These are phyloP conservation scores for Rubus parviflorus DNA, from an alignment of 306 rosid genomes.

Conservation along the genomic window DNA sequence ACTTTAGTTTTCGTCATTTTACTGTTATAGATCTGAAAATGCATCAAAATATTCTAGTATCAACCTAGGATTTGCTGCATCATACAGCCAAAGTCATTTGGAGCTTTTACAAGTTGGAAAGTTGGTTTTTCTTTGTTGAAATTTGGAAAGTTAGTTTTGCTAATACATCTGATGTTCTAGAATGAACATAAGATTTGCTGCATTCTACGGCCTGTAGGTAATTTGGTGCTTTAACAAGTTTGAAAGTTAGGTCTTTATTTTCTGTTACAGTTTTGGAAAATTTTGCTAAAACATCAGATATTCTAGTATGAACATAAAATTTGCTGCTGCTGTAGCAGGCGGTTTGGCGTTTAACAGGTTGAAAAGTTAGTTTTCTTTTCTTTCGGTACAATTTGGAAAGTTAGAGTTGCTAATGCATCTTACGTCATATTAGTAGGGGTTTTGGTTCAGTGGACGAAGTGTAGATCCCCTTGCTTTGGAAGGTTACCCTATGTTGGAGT, in stretches of 20 bases:
- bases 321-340: neutral
- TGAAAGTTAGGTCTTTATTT: neutral
- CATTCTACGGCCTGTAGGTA: neutral
- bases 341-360: neutral
- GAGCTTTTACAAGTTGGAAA: neutral
- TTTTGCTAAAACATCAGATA: neutral
- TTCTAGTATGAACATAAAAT: neutral
- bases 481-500: neutral
- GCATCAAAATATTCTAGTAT: neutral
- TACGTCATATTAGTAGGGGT: neutral
- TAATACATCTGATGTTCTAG: neutral
- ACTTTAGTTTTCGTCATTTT: neutral
- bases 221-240: neutral
- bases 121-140: neutral
- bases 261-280: neutral
- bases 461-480: neutral
- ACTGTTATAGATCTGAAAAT: neutral
- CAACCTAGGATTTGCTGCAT: neutral
- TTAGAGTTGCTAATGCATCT: neutral
- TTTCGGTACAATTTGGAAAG: neutral
- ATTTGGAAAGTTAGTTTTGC: constrained; percentile 9
- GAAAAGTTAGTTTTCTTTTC: neutral
- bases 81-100: neutral
- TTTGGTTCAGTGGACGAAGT: neutral
- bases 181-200: neutral